These are phyloP conservation scores for Parastagonospora avenae DNA, from an alignment of 2,329 filamentous ascomycete species.

Conservation along the genomic window DNA sequence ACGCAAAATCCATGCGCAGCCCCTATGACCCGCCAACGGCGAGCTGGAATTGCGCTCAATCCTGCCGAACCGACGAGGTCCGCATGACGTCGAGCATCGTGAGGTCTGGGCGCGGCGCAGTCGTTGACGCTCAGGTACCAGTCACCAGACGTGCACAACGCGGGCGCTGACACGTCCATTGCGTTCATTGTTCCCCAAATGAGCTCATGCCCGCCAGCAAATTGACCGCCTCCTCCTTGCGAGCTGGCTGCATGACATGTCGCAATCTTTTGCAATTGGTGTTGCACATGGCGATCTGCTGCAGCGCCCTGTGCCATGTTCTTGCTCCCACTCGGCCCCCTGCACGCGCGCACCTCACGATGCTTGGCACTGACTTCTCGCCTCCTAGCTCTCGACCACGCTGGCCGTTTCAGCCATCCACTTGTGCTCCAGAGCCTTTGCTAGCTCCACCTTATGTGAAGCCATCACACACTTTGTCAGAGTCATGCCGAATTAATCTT, in stretches of 20 bases:
- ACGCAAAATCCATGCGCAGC: background rate
- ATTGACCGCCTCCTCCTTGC: slow-evolving; percentile 1
- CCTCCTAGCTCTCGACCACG: background rate
- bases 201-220: slow-evolving; percentile 2
- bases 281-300: slow-evolving; percentile 19
- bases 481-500: too few species aligned
- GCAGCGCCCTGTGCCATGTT: background rate
- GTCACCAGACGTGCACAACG: slow-evolving; percentile 6
- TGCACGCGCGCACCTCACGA: slow-evolving; percentile 30
- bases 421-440: background rate
- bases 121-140: slow-evolving; percentile 7
- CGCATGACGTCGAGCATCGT: slow-evolving; percentile 47
- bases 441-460: background rate
- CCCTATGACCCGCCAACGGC: background rate
- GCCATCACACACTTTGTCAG: too few species aligned
- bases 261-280: slow-evolving; percentile 26
- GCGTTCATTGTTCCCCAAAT: slow-evolving; percentile 1
- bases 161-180: slow-evolving; percentile 11
- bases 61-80: background rate
- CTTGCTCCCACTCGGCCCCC: slow-evolving; percentile 22
- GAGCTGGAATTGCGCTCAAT: background rate
- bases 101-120: slow-evolving; percentile 24
- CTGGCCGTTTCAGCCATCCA: background rate
- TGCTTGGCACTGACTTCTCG: slow-evolving; percentile 29
- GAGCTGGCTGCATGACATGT: slow-evolving; percentile 16